phyloP scores from a whole-genome alignment of 495 filamentous ascomycete genomes.

The Hypoxylon trugodes region DNA sequence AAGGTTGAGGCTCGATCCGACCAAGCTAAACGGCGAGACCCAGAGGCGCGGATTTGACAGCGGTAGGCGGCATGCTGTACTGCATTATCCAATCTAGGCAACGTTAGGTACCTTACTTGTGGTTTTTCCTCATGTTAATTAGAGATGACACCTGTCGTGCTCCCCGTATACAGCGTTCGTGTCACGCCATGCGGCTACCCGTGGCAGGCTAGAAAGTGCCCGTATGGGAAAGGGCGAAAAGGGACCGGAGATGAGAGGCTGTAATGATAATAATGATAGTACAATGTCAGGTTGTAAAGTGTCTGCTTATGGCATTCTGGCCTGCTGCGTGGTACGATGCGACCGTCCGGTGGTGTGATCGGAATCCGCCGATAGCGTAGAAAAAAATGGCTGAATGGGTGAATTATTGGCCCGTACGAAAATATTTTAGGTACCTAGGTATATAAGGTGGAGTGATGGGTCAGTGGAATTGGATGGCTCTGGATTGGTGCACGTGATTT shows the following conservation, averaged over 20 bases:
- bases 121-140: no score
- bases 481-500: constrained; percentile 19
- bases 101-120: no score
- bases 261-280: not conserved
- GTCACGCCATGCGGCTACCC: constrained; percentile 34
- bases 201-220: not conserved
- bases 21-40: constrained; percentile 30
- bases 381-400: constrained; percentile 3
- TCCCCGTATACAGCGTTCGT: not conserved
- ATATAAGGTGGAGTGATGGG: not conserved
- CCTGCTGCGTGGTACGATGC: constrained; percentile 33
- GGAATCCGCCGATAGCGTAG: constrained; percentile 20
- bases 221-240: constrained; percentile 38
- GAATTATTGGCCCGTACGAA: constrained; percentile 5
- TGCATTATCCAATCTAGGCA: no score
- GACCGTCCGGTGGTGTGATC: constrained; percentile 24
- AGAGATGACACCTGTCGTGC: no score
- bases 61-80: constrained; percentile 15
- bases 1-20: not conserved
- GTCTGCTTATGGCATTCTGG: constrained; percentile 37
- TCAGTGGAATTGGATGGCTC: not conserved
- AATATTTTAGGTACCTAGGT: not conserved
- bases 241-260: constrained; percentile 38
- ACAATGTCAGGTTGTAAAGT: constrained; percentile 9
- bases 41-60: constrained; percentile 19